phyloP scores from a whole-genome alignment of 139 green algal genomes.

The Chlorella sp. region DNA sequence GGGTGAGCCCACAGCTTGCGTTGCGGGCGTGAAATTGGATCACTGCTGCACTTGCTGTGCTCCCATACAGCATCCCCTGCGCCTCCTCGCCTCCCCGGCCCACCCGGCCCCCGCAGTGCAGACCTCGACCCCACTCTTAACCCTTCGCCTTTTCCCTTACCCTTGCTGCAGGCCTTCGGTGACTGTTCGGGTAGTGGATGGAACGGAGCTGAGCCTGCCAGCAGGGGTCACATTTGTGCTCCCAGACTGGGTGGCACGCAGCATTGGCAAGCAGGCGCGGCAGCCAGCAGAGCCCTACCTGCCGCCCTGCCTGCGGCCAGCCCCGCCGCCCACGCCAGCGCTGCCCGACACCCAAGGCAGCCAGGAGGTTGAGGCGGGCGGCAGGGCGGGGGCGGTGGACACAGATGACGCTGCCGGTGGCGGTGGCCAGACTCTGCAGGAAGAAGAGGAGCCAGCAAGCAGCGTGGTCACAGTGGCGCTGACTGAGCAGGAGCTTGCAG shows the following conservation, averaged over 20 bases:
- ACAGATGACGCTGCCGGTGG: not conserved
- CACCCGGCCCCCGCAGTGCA: no score
- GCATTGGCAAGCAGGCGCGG: not conserved
- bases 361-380: not conserved
- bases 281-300: constrained; percentile 1
- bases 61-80: no score
- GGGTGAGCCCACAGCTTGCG: not conserved
- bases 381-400: not conserved
- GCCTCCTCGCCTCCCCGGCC: no score
- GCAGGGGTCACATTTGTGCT: not conserved
- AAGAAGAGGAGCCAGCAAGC: not conserved
- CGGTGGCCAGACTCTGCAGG: not conserved
- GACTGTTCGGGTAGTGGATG: not conserved
- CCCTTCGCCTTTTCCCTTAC: not conserved
- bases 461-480: not conserved
- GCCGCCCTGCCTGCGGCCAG: not conserved
- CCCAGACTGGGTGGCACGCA: not conserved
- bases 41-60: no score
- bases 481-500: not conserved
- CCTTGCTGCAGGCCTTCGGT: not conserved
- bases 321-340: not conserved
- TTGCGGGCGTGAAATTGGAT: no score
- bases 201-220: not conserved
- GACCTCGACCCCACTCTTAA: not conserved
- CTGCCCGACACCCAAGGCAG: not conserved